Base-by-base conservation (phyloP, 2,329 filamentous ascomycete species). In the Pestalotiopsis sp. region DNA sequence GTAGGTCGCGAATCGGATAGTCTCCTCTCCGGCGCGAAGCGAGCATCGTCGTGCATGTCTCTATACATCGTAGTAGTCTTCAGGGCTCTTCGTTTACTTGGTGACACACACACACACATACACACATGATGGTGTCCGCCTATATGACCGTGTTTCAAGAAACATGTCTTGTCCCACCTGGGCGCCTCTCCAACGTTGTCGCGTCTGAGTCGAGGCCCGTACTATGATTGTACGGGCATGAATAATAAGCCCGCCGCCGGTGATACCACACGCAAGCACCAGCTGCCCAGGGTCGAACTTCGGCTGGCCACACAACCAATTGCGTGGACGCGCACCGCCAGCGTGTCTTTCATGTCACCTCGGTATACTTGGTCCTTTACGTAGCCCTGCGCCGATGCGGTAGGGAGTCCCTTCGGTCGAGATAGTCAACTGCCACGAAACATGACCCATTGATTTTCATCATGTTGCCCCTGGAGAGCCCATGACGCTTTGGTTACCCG, bases 261-360 rank as follows among this genome's bases (percentile, higher is more conserved):
- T 75, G 72, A 70, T 69, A 75, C 72, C 71, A 70, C 73, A 20
- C 59, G 36, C 45, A 52, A 71, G 72, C 69, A 74, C 67, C 63
- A 67, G 70, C 72, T 69, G 72, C 74, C 71, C 75, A 70, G 73
- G 73, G 70, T 70, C 61, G 36, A 68, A 67, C 66, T 70, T 77
- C 75, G 75, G 74, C 71, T 76, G 75, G 71, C 69, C 71, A 73
- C 72, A 71, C 67, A 71, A 70, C 72, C 75, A 77, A 77, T 77
- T 76, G 74, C 31, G 75, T 74, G 68, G 68, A 68, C 61, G 69
- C 66, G 59, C 70, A 67, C 70, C 31, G 57, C 60, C 59, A 72
- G 61, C 66, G 67, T 61, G 57, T 36, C 20, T 20, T 31, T 56
- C 67, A 72, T 66, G 71, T 73, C 70, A 73, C 36, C 25, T 62